These are phyloP conservation scores for Isatis tinctoria DNA, from an alignment of 345 rosid genomes.

Conservation along the genomic window DNA sequence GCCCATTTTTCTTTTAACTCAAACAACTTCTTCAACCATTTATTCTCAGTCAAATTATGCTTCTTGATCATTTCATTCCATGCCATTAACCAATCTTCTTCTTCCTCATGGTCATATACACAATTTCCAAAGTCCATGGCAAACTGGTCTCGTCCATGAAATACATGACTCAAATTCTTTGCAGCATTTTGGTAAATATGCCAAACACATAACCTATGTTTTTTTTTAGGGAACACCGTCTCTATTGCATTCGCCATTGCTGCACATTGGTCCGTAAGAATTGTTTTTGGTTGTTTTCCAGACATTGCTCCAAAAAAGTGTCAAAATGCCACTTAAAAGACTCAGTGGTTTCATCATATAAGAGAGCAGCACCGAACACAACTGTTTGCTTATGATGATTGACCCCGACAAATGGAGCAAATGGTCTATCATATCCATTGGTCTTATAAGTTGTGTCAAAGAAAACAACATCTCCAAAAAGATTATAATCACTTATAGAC, in stretches of 20 bases:
- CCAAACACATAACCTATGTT: background rate
- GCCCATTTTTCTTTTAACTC: background rate
- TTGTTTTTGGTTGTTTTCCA: background rate
- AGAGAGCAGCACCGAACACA: background rate
- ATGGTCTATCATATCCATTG: background rate
- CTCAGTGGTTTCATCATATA: no score
- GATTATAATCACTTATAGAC: background rate
- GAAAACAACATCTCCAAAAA: background rate
- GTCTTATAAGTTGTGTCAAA: background rate
- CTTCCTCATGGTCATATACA: constrained; percentile 5
- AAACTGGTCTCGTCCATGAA: background rate
- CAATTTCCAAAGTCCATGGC: background rate
- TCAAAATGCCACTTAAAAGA: background rate
- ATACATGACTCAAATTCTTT: background rate
- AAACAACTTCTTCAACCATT: background rate
- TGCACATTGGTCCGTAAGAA: background rate
- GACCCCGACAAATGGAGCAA: background rate
- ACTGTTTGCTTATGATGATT: no score
- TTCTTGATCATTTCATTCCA: background rate
- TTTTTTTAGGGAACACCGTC: background rate
- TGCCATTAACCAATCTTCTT: background rate
- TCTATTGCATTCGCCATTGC: background rate
- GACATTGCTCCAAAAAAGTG: background rate
- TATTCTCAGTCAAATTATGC: no score
- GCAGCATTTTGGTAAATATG: background rate